phyloP scores from a whole-genome alignment of 768 basidiomycete species.

The Inosperma sp. region DNA sequence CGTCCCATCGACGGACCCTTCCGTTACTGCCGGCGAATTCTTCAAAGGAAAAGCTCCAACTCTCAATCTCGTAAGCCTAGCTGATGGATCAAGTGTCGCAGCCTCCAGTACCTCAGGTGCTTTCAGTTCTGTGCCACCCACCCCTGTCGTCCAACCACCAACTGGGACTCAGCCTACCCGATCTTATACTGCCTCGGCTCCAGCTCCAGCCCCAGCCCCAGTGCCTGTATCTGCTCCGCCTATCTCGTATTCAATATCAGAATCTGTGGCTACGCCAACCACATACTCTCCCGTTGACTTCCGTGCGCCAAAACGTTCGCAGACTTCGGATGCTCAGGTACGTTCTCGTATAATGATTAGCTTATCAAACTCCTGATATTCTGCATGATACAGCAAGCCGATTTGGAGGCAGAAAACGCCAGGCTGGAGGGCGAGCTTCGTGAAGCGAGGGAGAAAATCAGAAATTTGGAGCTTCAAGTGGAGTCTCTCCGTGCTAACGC shows the following conservation, averaged over 20 bases:
- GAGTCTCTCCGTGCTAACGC: constrained; percentile 74
- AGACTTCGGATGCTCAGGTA: constrained; percentile 20
- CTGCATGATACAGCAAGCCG: neutral
- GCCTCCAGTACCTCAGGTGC: constrained; percentile 26
- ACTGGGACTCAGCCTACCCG: constrained; percentile 32
- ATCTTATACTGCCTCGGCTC: constrained; percentile 27
- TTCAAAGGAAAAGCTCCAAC: constrained; percentile 77
- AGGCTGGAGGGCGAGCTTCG: constrained; percentile 62
- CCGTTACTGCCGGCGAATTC: constrained; percentile 79
- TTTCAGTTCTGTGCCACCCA: constrained; percentile 22
- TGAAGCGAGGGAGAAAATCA: constrained; percentile 76
- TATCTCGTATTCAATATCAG: constrained; percentile 8
- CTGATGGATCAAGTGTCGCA: constrained; percentile 50
- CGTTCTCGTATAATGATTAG: neutral
- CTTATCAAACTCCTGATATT: neutral
- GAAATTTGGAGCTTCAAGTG: constrained; percentile 79
- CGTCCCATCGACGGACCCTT: constrained; percentile 75
- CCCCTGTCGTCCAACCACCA: constrained; percentile 33
- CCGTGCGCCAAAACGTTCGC: constrained; percentile 19
- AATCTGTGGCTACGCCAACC: constrained; percentile 13
- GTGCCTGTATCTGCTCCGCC: constrained; percentile 12
- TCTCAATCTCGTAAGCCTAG: constrained; percentile 77
- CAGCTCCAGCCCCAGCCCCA: constrained; percentile 20
- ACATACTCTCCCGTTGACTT: constrained; percentile 17
- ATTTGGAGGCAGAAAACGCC: constrained; percentile 53